These are phyloP conservation scores for Leccinum subgranulosum DNA, from an alignment of 768 basidiomycete genomes.

Conservation along the genomic window DNA sequence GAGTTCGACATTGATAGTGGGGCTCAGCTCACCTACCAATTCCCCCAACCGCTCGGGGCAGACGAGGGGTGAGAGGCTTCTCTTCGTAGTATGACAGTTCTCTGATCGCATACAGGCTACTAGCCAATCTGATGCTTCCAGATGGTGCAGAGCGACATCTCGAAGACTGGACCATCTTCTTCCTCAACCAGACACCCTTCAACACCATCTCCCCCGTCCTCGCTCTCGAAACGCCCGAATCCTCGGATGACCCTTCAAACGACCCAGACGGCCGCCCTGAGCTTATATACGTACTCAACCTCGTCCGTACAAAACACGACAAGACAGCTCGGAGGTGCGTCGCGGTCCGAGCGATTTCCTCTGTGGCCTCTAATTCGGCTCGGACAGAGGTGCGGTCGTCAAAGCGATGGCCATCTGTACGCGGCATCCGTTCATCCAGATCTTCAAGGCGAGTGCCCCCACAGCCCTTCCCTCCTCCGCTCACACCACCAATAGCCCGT, in stretches of 20 bases:
- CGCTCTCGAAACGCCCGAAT: conserved; percentile 55
- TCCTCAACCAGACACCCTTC: conserved; percentile 90
- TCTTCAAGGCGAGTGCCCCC: conserved; percentile 71
- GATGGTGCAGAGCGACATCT: conserved; percentile 94
- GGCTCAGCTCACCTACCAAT: conserved; percentile 91
- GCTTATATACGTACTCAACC: conserved; percentile 83
- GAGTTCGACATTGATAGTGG: conserved; percentile 98
- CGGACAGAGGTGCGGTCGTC: conserved; percentile 80
- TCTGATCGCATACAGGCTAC: conserved; percentile 49
- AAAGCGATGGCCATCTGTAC: conserved; percentile 95
- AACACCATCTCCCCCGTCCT: conserved; percentile 84
- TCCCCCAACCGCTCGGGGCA: conserved; percentile 89
- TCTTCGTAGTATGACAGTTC: not conserved
- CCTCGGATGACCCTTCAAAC: conserved; percentile 27
- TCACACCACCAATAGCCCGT: conserved; percentile 63
- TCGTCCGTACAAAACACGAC: conserved; percentile 90
- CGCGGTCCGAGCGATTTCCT: conserved; percentile 1
- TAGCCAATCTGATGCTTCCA: conserved; percentile 97
- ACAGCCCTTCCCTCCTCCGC: not conserved
- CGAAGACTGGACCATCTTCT: conserved; percentile 99
- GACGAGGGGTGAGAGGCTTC: conserved; percentile 76
- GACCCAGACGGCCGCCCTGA: conserved; percentile 37
- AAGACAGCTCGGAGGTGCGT: conserved; percentile 72
- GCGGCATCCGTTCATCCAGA: conserved; percentile 90
- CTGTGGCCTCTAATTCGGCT: conserved; percentile 12